These are phyloP conservation scores for Petunia secreta DNA, from an alignment of 257 asterid genomes.

Conservation along the genomic window DNA sequence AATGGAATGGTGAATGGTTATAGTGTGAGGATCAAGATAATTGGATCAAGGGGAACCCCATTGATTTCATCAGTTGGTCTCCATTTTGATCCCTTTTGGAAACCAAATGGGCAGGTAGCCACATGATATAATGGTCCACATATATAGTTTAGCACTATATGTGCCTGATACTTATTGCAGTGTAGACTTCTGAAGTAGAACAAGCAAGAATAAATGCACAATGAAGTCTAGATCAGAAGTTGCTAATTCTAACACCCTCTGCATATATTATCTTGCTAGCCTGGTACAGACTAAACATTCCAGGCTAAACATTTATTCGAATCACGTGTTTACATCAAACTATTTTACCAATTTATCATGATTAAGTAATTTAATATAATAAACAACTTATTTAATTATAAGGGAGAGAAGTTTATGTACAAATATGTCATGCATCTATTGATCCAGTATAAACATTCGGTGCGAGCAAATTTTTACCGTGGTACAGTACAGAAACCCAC, in stretches of 20 bases:
- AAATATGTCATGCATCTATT: no score
- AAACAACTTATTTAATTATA: no score
- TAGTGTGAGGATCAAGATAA: slow-evolving; percentile 58
- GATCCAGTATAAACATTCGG: no score
- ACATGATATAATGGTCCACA: slow-evolving; percentile 17
- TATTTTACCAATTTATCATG: no score
- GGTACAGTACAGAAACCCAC: no score
- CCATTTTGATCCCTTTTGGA: slow-evolving; percentile 92
- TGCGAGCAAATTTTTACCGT: no score
- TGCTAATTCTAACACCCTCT: background rate
- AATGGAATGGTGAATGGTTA: slow-evolving; percentile 53
- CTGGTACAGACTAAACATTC: background rate
- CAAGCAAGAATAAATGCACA: background rate
- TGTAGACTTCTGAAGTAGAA: background rate
- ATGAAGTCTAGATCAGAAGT: background rate
- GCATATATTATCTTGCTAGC: background rate
- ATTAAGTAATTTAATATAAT: no score
- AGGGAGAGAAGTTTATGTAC: no score
- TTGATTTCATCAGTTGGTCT: slow-evolving; percentile 80
- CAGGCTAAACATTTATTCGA: no score
- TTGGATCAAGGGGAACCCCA: slow-evolving; percentile 70
- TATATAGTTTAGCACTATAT: background rate
- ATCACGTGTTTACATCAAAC: no score
- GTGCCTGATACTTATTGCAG: background rate
- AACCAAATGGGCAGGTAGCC: slow-evolving; percentile 39